Evolutionary conservation across 75 land plant species (phyloP), one percentile per base, ranked within the genome.

Genomic region (Cupressus sempervirens): DNA sequence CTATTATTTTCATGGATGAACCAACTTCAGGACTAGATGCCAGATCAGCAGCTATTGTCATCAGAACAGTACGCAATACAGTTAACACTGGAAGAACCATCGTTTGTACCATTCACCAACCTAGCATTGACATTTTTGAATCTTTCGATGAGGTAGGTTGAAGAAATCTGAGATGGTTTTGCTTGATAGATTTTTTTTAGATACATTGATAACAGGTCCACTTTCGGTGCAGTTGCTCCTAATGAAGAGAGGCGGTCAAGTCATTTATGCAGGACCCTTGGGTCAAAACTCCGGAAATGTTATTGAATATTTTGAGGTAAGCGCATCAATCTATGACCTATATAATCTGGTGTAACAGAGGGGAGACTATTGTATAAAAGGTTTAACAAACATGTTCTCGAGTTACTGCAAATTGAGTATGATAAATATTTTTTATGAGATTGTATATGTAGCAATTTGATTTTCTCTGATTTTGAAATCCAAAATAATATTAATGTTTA

Each of bases 11-110:
- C 86, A 91, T 92, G 95, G 95, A 92, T 85, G 94, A 94, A 80
- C 95, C 94, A 38, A 94, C 94, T 15, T 94, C 94, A 43, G 95
- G 95, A n/a, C 84, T 94, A 29, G 94, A 93, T 86, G 93, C 93
- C 23, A 85, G 91, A 83, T 91, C 92, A 34, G 92, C 92, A 35
- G 93, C 93, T 7, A 91, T 91, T 67, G 94, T 93, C 20, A 93
- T 93, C 91, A 88, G 94, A 82, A 89, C 93, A 29, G 92, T 94
- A 40, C 90, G 94, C 73, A 93, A 93, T 86, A 93, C 93, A 0
- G 94, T 93, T 73, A 90, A 93, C 52, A 93, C 93, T 15, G 94
- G 93, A 82, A 87, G 94, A 85, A 93, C 93, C 0, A 93, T 93
- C 7, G 93, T 93, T 14, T 93, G 91, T 84, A 92, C 91, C 23